phyloP scores from a whole-genome alignment of 169 alveolate species.

The Plasmodium gonderi region DNA sequence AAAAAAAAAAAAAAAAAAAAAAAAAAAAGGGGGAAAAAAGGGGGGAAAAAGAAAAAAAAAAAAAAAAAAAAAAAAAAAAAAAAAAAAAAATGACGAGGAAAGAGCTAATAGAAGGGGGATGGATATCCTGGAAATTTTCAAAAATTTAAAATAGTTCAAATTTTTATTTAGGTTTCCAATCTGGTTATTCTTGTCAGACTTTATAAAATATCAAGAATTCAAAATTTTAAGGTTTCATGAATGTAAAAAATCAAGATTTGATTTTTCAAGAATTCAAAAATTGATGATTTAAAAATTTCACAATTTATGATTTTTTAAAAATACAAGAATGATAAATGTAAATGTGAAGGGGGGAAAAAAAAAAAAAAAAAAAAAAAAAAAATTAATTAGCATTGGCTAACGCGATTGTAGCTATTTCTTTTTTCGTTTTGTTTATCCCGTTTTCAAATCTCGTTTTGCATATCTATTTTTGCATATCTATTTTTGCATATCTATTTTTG shows the following conservation, averaged over 20 bases:
- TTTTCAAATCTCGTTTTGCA: not conserved
- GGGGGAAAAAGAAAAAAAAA: too few relatives aligned
- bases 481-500: too few relatives aligned
- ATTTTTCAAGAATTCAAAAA: not conserved
- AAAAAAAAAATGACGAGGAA: too few relatives aligned
- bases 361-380: slow-evolving; percentile 5
- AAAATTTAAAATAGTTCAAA: too few relatives aligned
- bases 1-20: too few relatives aligned
- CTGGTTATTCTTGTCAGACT: not conserved
- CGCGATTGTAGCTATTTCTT: not conserved
- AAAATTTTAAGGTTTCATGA: slow-evolving; percentile 3
- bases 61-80: too few relatives aligned
- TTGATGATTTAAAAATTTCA: not conserved
- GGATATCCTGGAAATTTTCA: slow-evolving; percentile 1
- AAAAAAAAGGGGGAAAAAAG: too few relatives aligned
- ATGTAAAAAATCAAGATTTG: not conserved
- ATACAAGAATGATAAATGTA: not conserved
- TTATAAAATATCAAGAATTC: not conserved
- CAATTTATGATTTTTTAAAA: slow-evolving; percentile 15
- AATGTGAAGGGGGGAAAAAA: not conserved
- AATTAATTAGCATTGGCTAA: not conserved
- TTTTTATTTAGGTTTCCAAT: not conserved
- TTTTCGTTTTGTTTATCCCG: not conserved
- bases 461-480: too few relatives aligned
- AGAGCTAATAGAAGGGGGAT: too few relatives aligned